Evolutionary conservation across 73 alveolate species (phyloP), one percentile per base, ranked within the genome.

Genomic region (Paramecium bursaria): DNA sequence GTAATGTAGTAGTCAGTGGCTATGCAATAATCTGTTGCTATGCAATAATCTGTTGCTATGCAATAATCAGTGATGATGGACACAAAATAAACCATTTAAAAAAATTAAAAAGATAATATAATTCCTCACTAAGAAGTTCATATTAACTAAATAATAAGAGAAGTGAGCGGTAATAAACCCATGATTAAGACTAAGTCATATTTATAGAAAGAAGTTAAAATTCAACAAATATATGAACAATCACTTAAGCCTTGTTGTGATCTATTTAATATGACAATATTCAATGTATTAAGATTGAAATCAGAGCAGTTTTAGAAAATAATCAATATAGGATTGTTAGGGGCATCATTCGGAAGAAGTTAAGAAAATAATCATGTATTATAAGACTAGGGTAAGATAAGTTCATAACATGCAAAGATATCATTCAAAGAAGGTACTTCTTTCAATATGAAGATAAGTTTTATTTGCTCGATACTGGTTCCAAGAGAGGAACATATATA

Each of bases 261-360:
- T 67, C 82, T 47, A 67, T 67, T 67, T 67, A 35, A 25, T 15
- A 3, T 67, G 27, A 35, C 33, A 21, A 4, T 67, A 10, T 25
- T 42, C 19, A 42, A 67, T 67, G 21, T 39, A 39, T 21, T 67
- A 26, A 67, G 50, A 30, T 17, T 67, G 27, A 67, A 42, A 30
- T 33, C 60, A 9, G 82, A 67, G 21, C 9, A 67, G 50, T 33
- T 33, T 39, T 47, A 31, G 7, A 67, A 67, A 35, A 57, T 67
- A 31, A 1, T 33, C 6, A 31, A 1, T 39, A 3, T 39, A 7
- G 49, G 49, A 39, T 7, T 39, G 5, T 7, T 11, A 17, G 82
- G 82, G 4, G 54, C 82, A 13, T 25, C 82, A 19, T 67, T 67
- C 11, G 61, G 82, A 6, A 33, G 82, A 67, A 67, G 61, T 67